Evolutionary conservation across 306 rosid species (phyloP).

Genomic region (Fagus crenata): DNA sequence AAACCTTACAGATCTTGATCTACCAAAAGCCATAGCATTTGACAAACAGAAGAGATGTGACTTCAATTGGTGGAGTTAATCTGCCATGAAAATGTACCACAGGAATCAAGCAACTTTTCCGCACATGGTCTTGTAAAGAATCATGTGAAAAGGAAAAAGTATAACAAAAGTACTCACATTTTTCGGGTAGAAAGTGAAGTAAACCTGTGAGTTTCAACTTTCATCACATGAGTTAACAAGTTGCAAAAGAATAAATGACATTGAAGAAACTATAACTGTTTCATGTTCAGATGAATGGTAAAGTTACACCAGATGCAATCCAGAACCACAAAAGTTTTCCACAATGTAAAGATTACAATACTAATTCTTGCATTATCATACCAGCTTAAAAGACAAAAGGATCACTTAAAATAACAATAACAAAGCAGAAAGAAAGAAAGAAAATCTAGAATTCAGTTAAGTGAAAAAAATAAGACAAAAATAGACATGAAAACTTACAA

Average conservation of each 20-base stretch:
- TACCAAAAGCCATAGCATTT: slow-evolving; percentile 35
- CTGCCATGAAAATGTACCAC: slow-evolving; percentile 16
- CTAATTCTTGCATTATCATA: too few relatives aligned
- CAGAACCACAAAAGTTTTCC: too few relatives aligned
- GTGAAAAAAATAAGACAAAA: not conserved
- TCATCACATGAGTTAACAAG: not conserved
- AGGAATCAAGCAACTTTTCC: slow-evolving; percentile 11
- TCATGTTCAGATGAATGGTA: not conserved
- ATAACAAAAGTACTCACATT: slow-evolving; percentile 5
- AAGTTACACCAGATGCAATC: not conserved
- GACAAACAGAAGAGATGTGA: not conserved
- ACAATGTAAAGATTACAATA: too few relatives aligned
- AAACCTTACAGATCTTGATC: slow-evolving; percentile 56
- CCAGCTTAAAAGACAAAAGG: too few relatives aligned
- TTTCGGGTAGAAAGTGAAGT: not conserved
- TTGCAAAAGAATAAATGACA: not conserved
- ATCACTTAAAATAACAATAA: not conserved
- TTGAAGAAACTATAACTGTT: not conserved
- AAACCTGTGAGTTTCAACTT: slow-evolving; percentile 45
- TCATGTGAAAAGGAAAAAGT: slow-evolving; percentile 49
- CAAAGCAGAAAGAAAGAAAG: not conserved
- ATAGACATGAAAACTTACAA: slow-evolving; percentile 1
- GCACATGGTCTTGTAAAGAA: slow-evolving; percentile 23
- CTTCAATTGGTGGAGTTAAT: slow-evolving; percentile 23
- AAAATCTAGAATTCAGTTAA: too few relatives aligned